A percentile compares a stretch with the other conserved stretches of the same genome.
These are phyloP conservation scores for Alternaria brassicae DNA, from an alignment of 2,329 filamentous ascomycete genomes.

Conservation along the genomic window DNA sequence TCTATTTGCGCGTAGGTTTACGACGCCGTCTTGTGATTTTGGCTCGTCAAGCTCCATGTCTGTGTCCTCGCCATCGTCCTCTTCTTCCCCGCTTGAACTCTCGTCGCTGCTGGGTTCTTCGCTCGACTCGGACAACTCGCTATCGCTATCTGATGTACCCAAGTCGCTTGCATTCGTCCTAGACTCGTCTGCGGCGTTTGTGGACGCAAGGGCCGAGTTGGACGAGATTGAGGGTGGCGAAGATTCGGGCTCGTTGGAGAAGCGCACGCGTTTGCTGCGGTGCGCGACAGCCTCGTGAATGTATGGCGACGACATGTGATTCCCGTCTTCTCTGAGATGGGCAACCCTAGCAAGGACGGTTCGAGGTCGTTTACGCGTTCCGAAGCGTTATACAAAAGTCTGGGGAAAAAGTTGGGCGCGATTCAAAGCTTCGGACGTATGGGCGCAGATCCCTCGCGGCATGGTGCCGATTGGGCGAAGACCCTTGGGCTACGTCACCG, in stretches of 20 bases:
- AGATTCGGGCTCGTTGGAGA: conserved; percentile 27
- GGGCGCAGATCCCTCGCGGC: conserved; percentile 16
- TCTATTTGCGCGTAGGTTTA: conserved; percentile 40
- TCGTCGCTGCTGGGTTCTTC: conserved; percentile 50
- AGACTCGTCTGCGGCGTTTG: conserved; percentile 22
- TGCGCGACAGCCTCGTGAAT: conserved; percentile 13
- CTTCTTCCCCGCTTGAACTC: conserved; percentile 39
- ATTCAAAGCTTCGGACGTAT: conserved; percentile 14
- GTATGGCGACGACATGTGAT: conserved; percentile 24
- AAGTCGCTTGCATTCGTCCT: conserved; percentile 29
- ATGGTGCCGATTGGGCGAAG: conserved; percentile 14
- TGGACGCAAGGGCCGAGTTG: conserved; percentile 26
- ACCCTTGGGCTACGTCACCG: conserved; percentile 15
- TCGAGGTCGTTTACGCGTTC: conserved; percentile 12
- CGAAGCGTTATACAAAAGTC: conserved; percentile 13
- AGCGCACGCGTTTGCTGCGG: conserved; percentile 37
- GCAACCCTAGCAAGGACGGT: neutral
- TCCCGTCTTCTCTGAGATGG: neutral
- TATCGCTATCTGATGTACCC: conserved; percentile 32
- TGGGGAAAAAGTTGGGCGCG: conserved; percentile 14
- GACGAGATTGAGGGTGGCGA: conserved; percentile 32
- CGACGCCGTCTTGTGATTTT: conserved; percentile 20
- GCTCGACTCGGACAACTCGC: conserved; percentile 45
- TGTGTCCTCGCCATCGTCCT: conserved; percentile 26
- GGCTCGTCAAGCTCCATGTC: conserved; percentile 12